Conservation (phyloP, 1,284 basidiomycete genomes). For the Cutaneotrichosporon mucoides region DNA sequence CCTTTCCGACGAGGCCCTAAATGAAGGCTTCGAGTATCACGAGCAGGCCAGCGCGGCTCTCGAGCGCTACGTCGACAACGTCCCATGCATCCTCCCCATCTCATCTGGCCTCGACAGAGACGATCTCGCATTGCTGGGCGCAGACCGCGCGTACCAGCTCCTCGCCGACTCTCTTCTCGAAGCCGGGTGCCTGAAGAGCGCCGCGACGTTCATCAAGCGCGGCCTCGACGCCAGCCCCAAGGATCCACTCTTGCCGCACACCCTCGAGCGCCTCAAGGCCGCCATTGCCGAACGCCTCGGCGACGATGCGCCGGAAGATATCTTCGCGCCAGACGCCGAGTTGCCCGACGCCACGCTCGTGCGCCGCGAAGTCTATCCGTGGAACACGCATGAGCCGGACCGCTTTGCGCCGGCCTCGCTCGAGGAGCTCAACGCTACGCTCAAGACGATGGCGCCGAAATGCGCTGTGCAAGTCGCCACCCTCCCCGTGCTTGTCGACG, state of each 20-base stretch:
- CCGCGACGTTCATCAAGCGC: conserved; percentile 10
- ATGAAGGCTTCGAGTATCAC: conserved; percentile 13
- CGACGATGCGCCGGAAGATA: neutral
- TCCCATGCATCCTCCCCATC: too few species aligned
- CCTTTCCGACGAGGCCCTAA: conserved; percentile 9
- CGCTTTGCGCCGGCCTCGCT: conserved; percentile 9
- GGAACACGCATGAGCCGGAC: conserved; percentile 17
- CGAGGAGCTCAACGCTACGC: conserved; percentile 8
- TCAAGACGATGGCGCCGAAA: conserved; percentile 9
- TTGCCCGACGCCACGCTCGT: conserved; percentile 6
- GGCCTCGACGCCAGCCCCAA: conserved; percentile 5
- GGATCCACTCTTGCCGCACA: neutral
- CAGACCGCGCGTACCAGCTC: conserved; percentile 7
- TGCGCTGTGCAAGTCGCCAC: conserved; percentile 10
- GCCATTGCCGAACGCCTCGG: conserved; percentile 1
- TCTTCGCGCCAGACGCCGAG: conserved; percentile 2
- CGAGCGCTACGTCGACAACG: neutral
- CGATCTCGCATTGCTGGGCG: too few species aligned
- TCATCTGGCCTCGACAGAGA: too few species aligned
- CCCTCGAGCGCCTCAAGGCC: neutral
- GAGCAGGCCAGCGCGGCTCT: conserved; percentile 11
- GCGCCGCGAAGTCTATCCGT: conserved; percentile 15
- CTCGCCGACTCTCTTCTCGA: conserved; percentile 8
- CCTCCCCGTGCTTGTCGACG: conserved; percentile 10
- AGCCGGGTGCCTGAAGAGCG: conserved; percentile 8